Base-by-base conservation (phyloP, 1,284 basidiomycete genomes). In the Irpex sp. region DNA sequence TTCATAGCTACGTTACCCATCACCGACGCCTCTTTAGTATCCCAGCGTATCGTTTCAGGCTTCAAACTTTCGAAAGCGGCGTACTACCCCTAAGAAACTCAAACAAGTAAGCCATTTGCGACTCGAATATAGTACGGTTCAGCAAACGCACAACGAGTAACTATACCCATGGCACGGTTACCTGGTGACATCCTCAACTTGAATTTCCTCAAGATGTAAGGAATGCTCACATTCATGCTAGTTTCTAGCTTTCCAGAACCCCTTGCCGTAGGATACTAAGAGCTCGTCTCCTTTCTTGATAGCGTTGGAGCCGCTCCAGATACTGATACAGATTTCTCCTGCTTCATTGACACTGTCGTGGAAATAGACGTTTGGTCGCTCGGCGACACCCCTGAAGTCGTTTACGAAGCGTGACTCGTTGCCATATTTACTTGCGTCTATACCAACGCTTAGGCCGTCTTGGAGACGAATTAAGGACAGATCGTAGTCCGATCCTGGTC, bases 361-460 rank as follows among this genome's bases (percentile, higher is more conserved):
- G 70, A 96, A 96, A 57, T 86, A 73, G 0, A 88, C 91, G 69
- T 96, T 96, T 1, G 94, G 87, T 68, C 78, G 86, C 9, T 73
- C 68, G 56, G 76, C 76, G 26, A 93, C 79, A 4, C 93, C 93
- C 59, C 94, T 83, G 74, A 89, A 96, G 76, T 96, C 94, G 68
- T 96, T 96, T 65, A 93, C 82, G 73, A 95, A 95, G 66, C 94
- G 81, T 2, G 88, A 90, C 71, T 95, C 93, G 75, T 95, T 97
- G 19, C 95, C 95, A 75, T 84, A 84, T 0, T 49, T 67, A 36
- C 81, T 81, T 7, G 94, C 94, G 73, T 97, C 95, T 51, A 91
- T 78, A 4, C 89, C 90, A 21, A 91, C 79, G 67, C 75, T 85
- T 9, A 79, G 67, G 5, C 85, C 83, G 61, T 81, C 78, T 62